A percentile compares a stretch with the other conserved stretches of the same genome.
Evolutionary conservation across 306 rosid genomes (phyloP).

Genomic region (Rosa chinensis): DNA sequence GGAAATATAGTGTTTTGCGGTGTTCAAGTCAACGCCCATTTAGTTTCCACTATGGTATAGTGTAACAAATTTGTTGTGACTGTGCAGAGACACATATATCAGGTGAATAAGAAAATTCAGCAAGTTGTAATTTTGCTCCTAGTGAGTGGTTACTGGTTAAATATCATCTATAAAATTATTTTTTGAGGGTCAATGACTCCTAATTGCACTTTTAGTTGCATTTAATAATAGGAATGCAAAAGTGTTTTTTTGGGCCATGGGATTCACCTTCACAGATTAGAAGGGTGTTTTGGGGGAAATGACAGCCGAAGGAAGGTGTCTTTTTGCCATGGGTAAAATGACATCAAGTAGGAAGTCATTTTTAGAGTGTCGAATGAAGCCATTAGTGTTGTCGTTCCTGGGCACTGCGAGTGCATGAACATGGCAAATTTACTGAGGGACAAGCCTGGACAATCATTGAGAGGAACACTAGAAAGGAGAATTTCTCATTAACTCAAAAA

Average conservation of each 20-base stretch:
- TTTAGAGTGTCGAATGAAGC: background rate
- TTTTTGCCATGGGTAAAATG: background rate
- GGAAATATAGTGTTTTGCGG: constrained; percentile 45
- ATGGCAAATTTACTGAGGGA: background rate
- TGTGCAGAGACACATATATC: constrained; percentile 38
- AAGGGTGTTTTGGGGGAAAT: background rate
- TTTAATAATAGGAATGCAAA: background rate
- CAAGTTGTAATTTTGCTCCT: constrained; percentile 33
- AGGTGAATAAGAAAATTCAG: constrained; percentile 59
- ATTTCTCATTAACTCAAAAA: background rate
- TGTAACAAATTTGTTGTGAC: constrained; percentile 41
- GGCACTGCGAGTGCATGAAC: background rate
- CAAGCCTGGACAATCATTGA: background rate
- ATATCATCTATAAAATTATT: constrained; percentile 1
- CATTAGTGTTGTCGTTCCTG: background rate
- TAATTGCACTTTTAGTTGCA: background rate
- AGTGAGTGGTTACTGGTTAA: constrained; percentile 14
- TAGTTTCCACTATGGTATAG: constrained; percentile 37
- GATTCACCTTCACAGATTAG: background rate
- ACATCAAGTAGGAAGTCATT: background rate
- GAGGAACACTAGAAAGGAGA: background rate
- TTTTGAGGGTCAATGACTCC: constrained; percentile 11
- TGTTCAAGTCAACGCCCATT: constrained; percentile 19
- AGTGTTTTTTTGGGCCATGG: background rate
- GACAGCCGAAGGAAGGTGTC: background rate